Evolutionary conservation across 805 yeast genomes (phyloP).

Genomic region (Zygosaccharomyces rouxii): DNA sequence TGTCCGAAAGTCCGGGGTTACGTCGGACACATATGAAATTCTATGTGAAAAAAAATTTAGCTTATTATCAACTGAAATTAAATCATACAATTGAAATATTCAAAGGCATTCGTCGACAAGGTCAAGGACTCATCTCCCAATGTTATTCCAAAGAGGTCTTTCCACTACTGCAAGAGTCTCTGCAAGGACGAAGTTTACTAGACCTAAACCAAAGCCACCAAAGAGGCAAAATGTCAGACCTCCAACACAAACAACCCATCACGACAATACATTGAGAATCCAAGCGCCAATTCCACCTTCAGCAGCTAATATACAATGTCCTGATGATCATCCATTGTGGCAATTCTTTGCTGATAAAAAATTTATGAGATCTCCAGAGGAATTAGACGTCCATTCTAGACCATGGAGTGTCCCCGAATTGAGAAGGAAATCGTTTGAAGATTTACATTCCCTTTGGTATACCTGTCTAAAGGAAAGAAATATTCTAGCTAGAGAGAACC

Average conservation of each 20-base stretch:
- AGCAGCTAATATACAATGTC: conserved; percentile 61
- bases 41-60: background rate
- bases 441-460: conserved; percentile 89
- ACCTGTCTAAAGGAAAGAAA: conserved; percentile 80
- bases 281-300: conserved; percentile 86
- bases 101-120: background rate
- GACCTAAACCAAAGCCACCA: conserved; percentile 31
- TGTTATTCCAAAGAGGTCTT: conserved; percentile 25
- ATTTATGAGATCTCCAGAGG: conserved; percentile 56
- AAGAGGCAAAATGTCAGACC: conserved; percentile 20
- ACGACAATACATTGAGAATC: conserved; percentile 42
- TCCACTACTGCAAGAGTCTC: conserved; percentile 35
- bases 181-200: conserved; percentile 42
- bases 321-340: conserved; percentile 92
- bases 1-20: too few species aligned
- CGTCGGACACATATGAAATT: too few species aligned
- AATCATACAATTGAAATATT: background rate
- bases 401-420: conserved; percentile 87
- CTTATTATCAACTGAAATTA: background rate
- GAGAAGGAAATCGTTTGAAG: conserved; percentile 87
- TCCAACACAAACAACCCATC: conserved; percentile 30
- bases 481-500: conserved; percentile 66
- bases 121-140: background rate
- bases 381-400: conserved; percentile 53
- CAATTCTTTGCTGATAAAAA: conserved; percentile 71